These are phyloP conservation scores for Viola pubescens DNA, from an alignment of 441 rosid genomes.

Conservation along the genomic window DNA sequence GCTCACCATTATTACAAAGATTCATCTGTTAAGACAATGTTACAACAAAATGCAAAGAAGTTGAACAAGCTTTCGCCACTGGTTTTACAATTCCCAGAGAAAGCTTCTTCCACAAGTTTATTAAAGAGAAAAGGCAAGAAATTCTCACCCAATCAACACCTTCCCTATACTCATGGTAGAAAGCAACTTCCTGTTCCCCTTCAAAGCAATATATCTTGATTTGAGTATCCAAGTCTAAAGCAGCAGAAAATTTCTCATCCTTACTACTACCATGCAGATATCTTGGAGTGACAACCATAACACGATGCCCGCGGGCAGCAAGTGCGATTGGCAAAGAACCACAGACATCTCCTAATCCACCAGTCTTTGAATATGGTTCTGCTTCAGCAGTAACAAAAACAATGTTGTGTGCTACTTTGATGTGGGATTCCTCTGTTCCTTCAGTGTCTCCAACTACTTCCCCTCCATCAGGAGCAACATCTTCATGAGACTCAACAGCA, in stretches of 20 bases:
- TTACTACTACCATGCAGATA: constrained; percentile 56
- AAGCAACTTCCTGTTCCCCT: constrained; percentile 67
- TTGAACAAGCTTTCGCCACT: neutral
- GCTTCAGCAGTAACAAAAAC: constrained; percentile 89
- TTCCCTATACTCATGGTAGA: constrained; percentile 74
- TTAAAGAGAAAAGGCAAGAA: constrained; percentile 12
- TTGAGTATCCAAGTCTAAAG: constrained; percentile 34
- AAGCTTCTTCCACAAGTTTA: neutral
- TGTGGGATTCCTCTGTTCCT: constrained; percentile 20
- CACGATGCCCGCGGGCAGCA: constrained; percentile 83
- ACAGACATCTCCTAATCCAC: constrained; percentile 93
- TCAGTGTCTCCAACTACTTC: constrained; percentile 34
- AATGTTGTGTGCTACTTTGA: constrained; percentile 38
- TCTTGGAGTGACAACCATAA: constrained; percentile 87
- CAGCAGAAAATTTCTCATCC: constrained; percentile 40
- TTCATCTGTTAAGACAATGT: neutral
- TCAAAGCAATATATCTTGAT: constrained; percentile 63
- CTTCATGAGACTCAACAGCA: constrained; percentile 19
- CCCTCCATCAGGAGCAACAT: constrained; percentile 15
- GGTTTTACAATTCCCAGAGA: neutral
- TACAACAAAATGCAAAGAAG: neutral
- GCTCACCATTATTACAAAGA: neutral
- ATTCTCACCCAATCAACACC: constrained; percentile 89
- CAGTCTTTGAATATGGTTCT: constrained; percentile 91
- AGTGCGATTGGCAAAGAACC: constrained; percentile 84